A percentile compares a stretch with the other conserved stretches of the same genome.
Evolutionary conservation across 2,329 filamentous ascomycete species (phyloP).

Genomic region (Hysterium pulicare): DNA sequence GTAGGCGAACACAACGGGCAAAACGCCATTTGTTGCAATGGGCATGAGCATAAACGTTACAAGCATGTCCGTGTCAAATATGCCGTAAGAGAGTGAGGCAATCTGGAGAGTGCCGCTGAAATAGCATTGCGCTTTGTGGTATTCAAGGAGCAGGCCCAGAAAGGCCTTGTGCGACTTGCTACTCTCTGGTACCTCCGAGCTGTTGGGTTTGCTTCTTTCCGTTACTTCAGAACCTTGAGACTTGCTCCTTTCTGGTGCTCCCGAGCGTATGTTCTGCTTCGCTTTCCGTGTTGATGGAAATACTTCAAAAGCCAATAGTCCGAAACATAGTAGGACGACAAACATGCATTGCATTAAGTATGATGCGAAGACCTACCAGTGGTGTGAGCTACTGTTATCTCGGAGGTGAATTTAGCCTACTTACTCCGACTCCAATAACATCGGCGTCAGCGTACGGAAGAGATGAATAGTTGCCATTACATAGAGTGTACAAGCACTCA

Average conservation of each 20-base stretch:
- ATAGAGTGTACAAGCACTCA: slow-evolving; percentile 11
- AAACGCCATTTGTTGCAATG: slow-evolving; percentile 17
- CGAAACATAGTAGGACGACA: slow-evolving; percentile 14
- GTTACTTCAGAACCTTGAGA: too few relatives aligned
- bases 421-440: slow-evolving; percentile 17
- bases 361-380: slow-evolving; percentile 16
- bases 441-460: slow-evolving; percentile 18
- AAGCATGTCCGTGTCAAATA: slow-evolving; percentile 17
- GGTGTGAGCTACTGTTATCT: neutral
- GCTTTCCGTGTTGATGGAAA: too few relatives aligned
- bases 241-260: too few relatives aligned
- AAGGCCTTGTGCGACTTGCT: too few relatives aligned
- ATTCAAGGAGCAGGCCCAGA: slow-evolving; percentile 17
- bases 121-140: slow-evolving; percentile 27
- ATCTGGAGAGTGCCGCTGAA: slow-evolving; percentile 24
- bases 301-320: slow-evolving; percentile 5
- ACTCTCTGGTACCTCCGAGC: too few relatives aligned
- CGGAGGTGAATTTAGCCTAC: slow-evolving; percentile 1
- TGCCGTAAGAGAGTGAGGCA: slow-evolving; percentile 16
- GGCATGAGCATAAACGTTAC: slow-evolving; percentile 20
- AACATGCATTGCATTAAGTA: slow-evolving; percentile 22
- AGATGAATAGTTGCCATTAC: slow-evolving; percentile 7
- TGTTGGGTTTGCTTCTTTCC: too few relatives aligned
- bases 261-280: too few relatives aligned
- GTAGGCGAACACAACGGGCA: slow-evolving; percentile 16